Percentiles rank a stretch among this genome's conserved stretches.
These are phyloP conservation scores for Vaccinium myrtillus DNA, from an alignment of 148 eudicot genomes.

Conservation along the genomic window DNA sequence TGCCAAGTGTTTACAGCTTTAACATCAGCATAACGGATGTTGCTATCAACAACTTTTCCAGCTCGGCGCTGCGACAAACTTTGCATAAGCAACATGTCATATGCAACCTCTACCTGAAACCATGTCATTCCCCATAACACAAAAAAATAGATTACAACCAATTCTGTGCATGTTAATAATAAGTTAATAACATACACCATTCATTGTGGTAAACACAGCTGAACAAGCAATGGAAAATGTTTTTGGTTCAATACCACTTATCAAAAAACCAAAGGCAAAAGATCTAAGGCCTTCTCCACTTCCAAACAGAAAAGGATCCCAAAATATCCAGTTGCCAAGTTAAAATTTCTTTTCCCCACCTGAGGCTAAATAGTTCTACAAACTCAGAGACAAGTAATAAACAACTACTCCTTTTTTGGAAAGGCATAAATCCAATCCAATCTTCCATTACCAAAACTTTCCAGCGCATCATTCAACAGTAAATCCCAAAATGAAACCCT, in stretches of 20 bases:
- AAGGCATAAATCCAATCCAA: neutral
- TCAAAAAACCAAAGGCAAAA: neutral
- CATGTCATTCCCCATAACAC: constrained; percentile 8
- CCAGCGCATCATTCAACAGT: neutral
- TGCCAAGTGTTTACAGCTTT: constrained; percentile 60
- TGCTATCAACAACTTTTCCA: constrained; percentile 85
- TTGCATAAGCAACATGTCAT: constrained; percentile 97
- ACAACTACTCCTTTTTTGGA: neutral
- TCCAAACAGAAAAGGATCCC: neutral
- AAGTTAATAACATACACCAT: neutral
- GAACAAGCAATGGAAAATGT: neutral
- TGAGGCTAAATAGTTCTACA: neutral
- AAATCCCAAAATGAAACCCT: neutral
- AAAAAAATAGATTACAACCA: neutral
- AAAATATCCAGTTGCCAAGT: neutral
- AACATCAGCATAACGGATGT: constrained; percentile 91
- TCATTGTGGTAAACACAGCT: neutral
- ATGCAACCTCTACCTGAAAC: constrained; percentile 92
- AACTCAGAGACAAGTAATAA: neutral
- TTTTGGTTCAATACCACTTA: neutral
- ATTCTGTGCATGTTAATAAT: neutral
- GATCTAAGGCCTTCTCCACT: neutral
- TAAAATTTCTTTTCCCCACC: neutral
- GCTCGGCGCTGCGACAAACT: constrained; percentile 89
- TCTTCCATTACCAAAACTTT: neutral